phyloP scores from a whole-genome alignment of 129 eudicot genomes.

The Flaveria bidentis region DNA sequence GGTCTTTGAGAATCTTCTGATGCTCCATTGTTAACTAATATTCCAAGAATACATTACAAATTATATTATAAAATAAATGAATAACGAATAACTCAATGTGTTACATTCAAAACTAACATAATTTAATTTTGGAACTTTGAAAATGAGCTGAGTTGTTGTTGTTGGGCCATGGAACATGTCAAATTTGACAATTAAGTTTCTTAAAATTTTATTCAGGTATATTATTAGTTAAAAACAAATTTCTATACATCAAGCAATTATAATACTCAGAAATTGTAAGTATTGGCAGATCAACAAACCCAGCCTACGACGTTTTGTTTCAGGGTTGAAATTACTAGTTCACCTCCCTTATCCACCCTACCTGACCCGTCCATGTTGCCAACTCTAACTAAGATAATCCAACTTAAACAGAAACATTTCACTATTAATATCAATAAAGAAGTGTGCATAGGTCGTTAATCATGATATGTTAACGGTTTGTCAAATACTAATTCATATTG shows the following conservation, averaged over 20 bases:
- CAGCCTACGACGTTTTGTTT: no score
- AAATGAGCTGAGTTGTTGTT: background rate
- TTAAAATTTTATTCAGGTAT: background rate
- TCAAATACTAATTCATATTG: background rate
- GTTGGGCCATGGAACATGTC: background rate
- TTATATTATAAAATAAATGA: background rate
- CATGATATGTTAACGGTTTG: background rate
- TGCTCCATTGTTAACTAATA: slow-evolving; percentile 40
- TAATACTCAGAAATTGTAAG: no score
- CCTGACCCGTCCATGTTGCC: background rate
- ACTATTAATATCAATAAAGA: no score
- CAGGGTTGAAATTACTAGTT: background rate
- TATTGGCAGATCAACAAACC: no score
- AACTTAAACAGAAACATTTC: background rate
- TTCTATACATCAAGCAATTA: no score
- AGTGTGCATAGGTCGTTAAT: no score
- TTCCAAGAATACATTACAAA: slow-evolving; percentile 18
- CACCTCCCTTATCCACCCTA: background rate
- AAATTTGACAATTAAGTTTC: background rate
- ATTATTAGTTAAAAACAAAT: background rate
- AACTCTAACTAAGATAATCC: background rate
- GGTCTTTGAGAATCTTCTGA: slow-evolving; percentile 35
- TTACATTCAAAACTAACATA: background rate
- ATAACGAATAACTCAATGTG: background rate
- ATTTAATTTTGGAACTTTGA: background rate